A percentile compares a stretch with the other conserved stretches of the same genome.
Conservation (phyloP, 192 early-diverging fungal genomes). For the Backusella sp. region DNA sequence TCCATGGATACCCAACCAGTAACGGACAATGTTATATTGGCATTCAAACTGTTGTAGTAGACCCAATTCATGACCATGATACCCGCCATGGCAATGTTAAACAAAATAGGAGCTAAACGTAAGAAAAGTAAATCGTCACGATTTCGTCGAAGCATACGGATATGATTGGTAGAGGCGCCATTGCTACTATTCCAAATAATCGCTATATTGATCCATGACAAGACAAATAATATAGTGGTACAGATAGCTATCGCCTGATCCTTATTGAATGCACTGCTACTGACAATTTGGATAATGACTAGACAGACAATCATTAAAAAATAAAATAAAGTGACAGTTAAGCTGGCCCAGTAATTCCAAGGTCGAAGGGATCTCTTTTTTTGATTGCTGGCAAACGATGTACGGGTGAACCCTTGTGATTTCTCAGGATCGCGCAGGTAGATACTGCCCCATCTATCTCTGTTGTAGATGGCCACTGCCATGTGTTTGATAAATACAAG, state of each 20-base stretch:
- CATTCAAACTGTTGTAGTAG: neutral
- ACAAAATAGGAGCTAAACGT: conserved; percentile 6
- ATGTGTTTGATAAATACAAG: conserved; percentile 17
- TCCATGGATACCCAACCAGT: conserved; percentile 3
- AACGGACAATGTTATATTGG: neutral
- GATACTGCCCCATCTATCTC: conserved; percentile 16
- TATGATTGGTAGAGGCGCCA: neutral
- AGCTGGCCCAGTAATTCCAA: conserved; percentile 1
- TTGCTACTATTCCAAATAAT: conserved; percentile 8
- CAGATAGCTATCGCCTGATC: conserved; percentile 3
- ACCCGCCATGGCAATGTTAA: neutral
- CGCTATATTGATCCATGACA: conserved; percentile 5
- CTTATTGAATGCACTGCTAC: neutral
- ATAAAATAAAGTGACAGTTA: conserved; percentile 6
- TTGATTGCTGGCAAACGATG: neutral
- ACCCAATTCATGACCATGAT: neutral
- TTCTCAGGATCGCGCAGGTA: conserved; percentile 16
- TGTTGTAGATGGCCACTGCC: conserved; percentile 11
- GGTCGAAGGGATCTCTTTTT: conserved; percentile 1
- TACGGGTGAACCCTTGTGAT: conserved; percentile 12
- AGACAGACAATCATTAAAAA: neutral
- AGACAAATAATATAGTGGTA: neutral
- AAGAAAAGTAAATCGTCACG: conserved; percentile 14
- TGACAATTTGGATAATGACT: neutral
- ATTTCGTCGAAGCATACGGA: conserved; percentile 12